Percentiles rank a stretch among this genome's conserved stretches.
These are phyloP conservation scores for Boletus edulis DNA, from an alignment of 768 basidiomycete species.

Conservation along the genomic window DNA sequence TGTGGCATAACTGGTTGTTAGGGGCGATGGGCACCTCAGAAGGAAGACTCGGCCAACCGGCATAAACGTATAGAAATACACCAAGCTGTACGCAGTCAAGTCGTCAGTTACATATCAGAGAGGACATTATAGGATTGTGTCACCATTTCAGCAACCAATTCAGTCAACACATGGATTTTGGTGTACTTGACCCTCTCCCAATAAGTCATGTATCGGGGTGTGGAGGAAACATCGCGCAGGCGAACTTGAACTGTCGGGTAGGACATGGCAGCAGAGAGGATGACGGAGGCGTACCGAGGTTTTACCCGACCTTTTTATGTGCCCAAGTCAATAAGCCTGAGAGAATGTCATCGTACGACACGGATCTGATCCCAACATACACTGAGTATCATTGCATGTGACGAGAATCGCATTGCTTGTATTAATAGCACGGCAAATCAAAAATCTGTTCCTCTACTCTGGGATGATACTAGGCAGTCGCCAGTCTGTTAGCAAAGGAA, in stretches of 20 bases:
- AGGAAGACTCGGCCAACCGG: constrained; percentile 33
- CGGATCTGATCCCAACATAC: not conserved
- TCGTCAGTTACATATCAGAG: not conserved
- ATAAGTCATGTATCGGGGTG: constrained; percentile 36
- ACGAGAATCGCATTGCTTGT: constrained; percentile 1
- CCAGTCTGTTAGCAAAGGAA: not conserved
- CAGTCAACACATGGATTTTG: constrained; percentile 50
- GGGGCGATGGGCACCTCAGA: not conserved
- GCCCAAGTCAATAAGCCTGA: not conserved
- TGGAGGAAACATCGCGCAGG: constrained; percentile 42
- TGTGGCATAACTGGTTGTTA: constrained; percentile 11
- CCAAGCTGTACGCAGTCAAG: constrained; percentile 41
- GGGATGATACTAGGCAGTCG: not conserved
- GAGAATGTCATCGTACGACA: not conserved
- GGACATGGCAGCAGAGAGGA: constrained; percentile 17
- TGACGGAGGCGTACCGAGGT: not conserved
- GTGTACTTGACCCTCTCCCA: constrained; percentile 53
- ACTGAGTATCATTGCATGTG: not conserved
- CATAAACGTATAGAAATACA: constrained; percentile 59
- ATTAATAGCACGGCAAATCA: not conserved
- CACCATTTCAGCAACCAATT: constrained; percentile 63
- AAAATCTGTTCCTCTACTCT: not conserved
- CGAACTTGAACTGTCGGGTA: constrained; percentile 35
- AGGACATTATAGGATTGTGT: constrained; percentile 1
- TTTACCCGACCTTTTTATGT: constrained; percentile 9